Base-by-base conservation (phyloP, 306 rosid genomes). In the Cicer chorassanicum region DNA sequence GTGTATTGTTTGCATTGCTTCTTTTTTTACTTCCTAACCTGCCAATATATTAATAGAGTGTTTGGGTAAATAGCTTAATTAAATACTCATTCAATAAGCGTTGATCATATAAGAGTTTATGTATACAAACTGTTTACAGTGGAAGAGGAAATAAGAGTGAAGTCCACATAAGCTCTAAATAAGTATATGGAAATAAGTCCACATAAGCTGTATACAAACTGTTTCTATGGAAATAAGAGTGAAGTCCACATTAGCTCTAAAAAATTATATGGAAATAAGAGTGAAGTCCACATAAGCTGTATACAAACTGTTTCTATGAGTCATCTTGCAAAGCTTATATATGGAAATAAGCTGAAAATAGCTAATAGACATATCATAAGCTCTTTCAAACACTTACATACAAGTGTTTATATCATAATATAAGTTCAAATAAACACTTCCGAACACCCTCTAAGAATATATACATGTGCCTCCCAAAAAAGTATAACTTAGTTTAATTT, bases 31-130 rank as follows among this genome's bases (percentile, higher is more conserved):
- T n/a, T 4, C 1, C 38, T 70, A 39, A 5, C 45, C 67, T 61
- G 18, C 44, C 45, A 61, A 36, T 61, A n/a, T 44, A 7, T 61
- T 61, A 34, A 59, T 8, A 13, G 65, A 11, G 44, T 38, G 45
- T 61, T n/a, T 7, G 45, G 7, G 67, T 62, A 34, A 62, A 57
- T 57, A 57, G 64, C 64, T 57, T 11, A 24, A 57, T 24, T 21
- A 24, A 57, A 57, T 24, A 11, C 15, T 57, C 10, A 56, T 56
- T 6, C 64, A 57, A 6, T 57, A 21, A 57, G 64, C 6, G 41
- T 40, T 11, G 16, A 57, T 57, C 64, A 24, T 24, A 40, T 57
- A 57, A 11, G 41, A 57, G 64, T 10, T 57, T 57, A 24, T 13
- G 41, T 11, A 24, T 57, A 29, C 36, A 24, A 21, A 57, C 9